phyloP scores from a whole-genome alignment of 371 early-diverging fungal species.

The Rhizopus stolonifer region DNA sequence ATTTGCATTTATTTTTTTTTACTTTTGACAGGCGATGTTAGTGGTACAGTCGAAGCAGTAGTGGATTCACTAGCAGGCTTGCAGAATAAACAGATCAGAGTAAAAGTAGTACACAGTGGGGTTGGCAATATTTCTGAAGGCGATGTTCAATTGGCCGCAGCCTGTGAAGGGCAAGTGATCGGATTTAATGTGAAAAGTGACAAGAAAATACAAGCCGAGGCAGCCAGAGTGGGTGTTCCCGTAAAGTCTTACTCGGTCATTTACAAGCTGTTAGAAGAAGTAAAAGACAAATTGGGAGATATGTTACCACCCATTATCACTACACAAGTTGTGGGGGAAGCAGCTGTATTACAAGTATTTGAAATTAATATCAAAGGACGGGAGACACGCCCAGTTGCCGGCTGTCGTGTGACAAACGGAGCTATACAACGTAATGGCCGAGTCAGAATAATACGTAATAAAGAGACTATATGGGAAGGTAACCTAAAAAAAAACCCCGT shows the following conservation, averaged over 20 bases:
- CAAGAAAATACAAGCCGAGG: constrained; percentile 67
- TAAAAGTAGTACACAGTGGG: constrained; percentile 73
- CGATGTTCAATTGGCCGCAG: constrained; percentile 74
- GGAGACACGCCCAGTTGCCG: constrained; percentile 72
- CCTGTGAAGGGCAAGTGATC: constrained; percentile 69
- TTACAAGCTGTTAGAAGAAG: constrained; percentile 86
- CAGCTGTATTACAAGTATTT: constrained; percentile 82
- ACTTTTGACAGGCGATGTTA: constrained; percentile 80
- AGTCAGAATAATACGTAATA: constrained; percentile 71
- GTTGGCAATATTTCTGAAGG: constrained; percentile 86
- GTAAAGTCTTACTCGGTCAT: constrained; percentile 79
- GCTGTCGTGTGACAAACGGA: constrained; percentile 84
- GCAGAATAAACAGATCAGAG: constrained; percentile 74
- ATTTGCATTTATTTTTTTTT: neutral
- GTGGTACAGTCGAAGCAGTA: constrained; percentile 93
- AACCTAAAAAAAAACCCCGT: constrained; percentile 6
- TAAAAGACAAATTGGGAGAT: constrained; percentile 76
- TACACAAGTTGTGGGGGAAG: constrained; percentile 85
- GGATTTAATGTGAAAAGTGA: constrained; percentile 88
- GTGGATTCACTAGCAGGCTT: constrained; percentile 73
- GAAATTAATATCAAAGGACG: constrained; percentile 72
- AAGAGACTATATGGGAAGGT: constrained; percentile 69
- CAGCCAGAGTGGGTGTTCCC: constrained; percentile 61
- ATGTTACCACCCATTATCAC: constrained; percentile 77
- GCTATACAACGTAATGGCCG: constrained; percentile 58